Conservation (phyloP, 176 grass and related monocot genomes). For the Avena eriantha region DNA sequence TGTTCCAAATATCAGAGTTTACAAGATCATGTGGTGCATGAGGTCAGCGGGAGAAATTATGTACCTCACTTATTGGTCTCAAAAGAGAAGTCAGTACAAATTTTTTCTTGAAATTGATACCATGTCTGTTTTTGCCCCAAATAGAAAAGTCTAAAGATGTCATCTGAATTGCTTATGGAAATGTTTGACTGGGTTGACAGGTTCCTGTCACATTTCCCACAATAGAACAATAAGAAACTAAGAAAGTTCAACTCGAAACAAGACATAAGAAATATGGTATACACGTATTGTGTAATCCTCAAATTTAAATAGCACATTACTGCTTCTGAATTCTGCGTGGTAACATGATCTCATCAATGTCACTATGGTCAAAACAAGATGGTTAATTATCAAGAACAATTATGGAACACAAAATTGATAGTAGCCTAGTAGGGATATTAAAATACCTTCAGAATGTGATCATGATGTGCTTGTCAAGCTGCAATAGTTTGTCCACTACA, state of each 20-base stretch:
- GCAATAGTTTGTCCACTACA: too few species aligned
- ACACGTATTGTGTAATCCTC: too few species aligned
- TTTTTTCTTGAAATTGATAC: constrained; percentile 89
- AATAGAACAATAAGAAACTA: too few species aligned
- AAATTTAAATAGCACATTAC: neutral
- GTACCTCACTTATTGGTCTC: constrained; percentile 64
- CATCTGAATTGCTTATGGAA: too few species aligned
- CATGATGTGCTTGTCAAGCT: too few species aligned
- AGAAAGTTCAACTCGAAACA: too few species aligned
- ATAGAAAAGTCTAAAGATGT: neutral
- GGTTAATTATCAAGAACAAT: neutral
- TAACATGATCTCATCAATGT: neutral
- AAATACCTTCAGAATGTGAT: too few species aligned
- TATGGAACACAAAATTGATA: neutral
- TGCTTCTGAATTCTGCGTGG: neutral
- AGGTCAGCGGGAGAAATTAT: constrained; percentile 20
- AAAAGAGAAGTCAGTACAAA: constrained; percentile 73
- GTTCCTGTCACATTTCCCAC: too few species aligned
- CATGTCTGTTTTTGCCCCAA: constrained; percentile 69
- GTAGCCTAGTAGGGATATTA: too few species aligned
- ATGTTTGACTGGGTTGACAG: too few species aligned
- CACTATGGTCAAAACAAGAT: neutral
- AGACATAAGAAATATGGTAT: too few species aligned
- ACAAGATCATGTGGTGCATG: neutral
- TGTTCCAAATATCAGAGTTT: constrained; percentile 25